Percentiles rank a stretch among this genome's conserved stretches.
These are phyloP conservation scores for Aureobasidium pullulans DNA, from an alignment of 2,329 filamentous ascomycete genomes.

Conservation along the genomic window DNA sequence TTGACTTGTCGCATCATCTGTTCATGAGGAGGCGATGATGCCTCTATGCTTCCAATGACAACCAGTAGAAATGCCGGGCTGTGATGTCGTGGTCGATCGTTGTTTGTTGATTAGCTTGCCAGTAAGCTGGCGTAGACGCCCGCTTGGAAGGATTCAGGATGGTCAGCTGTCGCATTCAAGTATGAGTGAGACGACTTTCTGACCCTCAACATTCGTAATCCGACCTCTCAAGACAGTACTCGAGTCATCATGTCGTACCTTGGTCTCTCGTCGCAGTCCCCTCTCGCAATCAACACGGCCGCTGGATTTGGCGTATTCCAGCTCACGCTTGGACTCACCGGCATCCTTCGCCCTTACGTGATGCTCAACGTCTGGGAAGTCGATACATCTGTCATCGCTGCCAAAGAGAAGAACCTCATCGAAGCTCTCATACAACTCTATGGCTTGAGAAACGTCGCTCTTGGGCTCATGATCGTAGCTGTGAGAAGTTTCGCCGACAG, in stretches of 20 bases:
- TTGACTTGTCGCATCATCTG: too few relatives aligned
- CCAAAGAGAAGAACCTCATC: neutral
- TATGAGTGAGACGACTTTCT: neutral
- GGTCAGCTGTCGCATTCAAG: neutral
- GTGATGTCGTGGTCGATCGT: neutral
- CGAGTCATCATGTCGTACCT: neutral
- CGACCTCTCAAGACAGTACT: neutral
- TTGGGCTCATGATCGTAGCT: slow-evolving; percentile 1
- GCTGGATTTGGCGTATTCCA: neutral
- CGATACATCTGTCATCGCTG: neutral
- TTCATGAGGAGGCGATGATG: too few relatives aligned
- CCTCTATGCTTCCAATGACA: too few relatives aligned
- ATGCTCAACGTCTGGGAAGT: neutral
- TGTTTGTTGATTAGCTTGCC: neutral
- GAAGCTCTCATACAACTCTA: neutral
- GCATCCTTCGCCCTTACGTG: neutral
- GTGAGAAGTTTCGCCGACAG: neutral
- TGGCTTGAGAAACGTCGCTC: neutral
- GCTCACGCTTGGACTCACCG: slow-evolving; percentile 1
- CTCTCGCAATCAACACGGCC: neutral
- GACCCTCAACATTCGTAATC: neutral
- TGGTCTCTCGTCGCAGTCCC: neutral
- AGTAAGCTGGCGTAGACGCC: too few relatives aligned
- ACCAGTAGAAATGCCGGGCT: too few relatives aligned
- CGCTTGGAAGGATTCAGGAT: neutral